Evolutionary conservation across 495 filamentous ascomycete genomes (phyloP).

Genomic region (Lophium mytilinum): DNA sequence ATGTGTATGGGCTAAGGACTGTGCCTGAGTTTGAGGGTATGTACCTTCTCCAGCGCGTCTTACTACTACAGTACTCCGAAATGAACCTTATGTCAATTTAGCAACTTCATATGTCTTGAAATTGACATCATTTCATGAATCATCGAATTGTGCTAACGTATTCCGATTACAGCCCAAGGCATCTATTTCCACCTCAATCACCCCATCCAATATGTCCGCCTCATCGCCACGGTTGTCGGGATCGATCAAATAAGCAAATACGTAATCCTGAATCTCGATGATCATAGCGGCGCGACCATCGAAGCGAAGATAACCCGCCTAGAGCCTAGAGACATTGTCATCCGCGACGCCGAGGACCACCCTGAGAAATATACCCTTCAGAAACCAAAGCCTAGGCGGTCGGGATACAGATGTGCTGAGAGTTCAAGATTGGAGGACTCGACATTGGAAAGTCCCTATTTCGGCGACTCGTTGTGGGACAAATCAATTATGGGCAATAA

Average conservation of each 20-base stretch:
- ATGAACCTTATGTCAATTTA: no score
- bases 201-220: constrained; percentile 75
- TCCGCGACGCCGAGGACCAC: no score
- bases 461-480: no score
- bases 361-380: no score
- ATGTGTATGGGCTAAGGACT: constrained; percentile 53
- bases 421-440: constrained; percentile 3
- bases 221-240: constrained; percentile 70
- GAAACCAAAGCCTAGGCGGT: no score
- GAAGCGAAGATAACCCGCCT: constrained; percentile 43
- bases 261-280: constrained; percentile 67
- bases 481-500: no score
- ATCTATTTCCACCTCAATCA: constrained; percentile 80
- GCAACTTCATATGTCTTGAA: no score
- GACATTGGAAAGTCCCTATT: constrained; percentile 16
- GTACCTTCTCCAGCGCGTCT: background rate
- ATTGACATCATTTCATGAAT: no score
- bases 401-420: no score
- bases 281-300: constrained; percentile 72
- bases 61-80: background rate
- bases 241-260: constrained; percentile 54
- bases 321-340: constrained; percentile 2
- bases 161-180: constrained; percentile 47
- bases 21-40: constrained; percentile 62
- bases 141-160: no score